Evolutionary conservation across 1,139 yeast genomes (phyloP), one percentile per base, ranked within the genome.

Genomic region (Scheffersomyces titani): DNA sequence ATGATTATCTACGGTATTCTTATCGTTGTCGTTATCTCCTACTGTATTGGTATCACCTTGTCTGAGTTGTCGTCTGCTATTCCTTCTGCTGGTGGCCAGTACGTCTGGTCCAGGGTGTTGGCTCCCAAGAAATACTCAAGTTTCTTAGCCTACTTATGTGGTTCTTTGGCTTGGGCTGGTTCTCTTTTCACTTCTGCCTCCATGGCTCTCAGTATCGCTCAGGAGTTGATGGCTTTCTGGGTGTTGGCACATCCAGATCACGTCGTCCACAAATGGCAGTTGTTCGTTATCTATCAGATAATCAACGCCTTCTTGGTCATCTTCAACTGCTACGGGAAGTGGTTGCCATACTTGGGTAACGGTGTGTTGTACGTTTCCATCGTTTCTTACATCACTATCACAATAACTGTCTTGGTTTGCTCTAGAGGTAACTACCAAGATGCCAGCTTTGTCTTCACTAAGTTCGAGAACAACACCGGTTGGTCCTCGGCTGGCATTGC

Each of bases 41-140:
- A 76, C 21, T 78, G 84, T 62, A 75, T 84, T 52, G 88, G 86
- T 51, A 74, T 78, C 50, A 80, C 87, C 1, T 71, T 85, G 50
- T 80, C 85, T 20, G 88, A 84, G 65, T 68, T 84, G 59, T 73
- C 84, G 4, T 80, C 85, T 24, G 87, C 88, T 6, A 84, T 77
- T 63, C 89, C 89, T 1, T 84, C 85, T 59, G 86, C 89, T 5
- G 89, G 89, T 54, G 90, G 89, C 46, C 90, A 86, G 70, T 85
- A 84, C 63, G 85, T 80, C 67, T 85, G 89, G 89, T 80, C 87
- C n/a, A 73, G 81, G 61, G 80, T 82, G 57, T 66, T 84, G 58
- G 86, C 87, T 13, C 86, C 87, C 6, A 74, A 76, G 60, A 76
- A 76, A 59, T 71, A 80, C 62, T 79, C 81, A 54, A 69, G 83